Conservation (phyloP, 805 yeast species). For the Kazachstania kunashirensis region DNA sequence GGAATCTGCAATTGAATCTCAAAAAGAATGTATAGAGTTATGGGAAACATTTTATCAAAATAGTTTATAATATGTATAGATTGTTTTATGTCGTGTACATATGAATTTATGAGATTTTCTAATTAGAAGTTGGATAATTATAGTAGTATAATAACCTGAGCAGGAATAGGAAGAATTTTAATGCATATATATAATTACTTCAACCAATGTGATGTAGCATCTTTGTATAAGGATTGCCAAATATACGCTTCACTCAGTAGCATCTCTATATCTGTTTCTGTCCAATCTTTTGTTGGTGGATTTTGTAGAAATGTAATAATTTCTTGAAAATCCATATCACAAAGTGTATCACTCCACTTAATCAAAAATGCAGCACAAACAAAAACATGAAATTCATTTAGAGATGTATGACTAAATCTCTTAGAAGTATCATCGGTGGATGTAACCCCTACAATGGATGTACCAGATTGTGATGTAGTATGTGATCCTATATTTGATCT, state of each 20-base stretch:
- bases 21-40: constrained; percentile 81
- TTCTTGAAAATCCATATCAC: constrained; percentile 88
- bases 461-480: not conserved
- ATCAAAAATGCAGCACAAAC: constrained; percentile 95
- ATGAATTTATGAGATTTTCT: no score
- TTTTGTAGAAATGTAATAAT: constrained; percentile 84
- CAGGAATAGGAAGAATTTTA: not conserved
- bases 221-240: constrained; percentile 89
- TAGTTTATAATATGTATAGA: constrained; percentile 15
- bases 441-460: constrained; percentile 6
- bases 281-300: constrained; percentile 81
- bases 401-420: constrained; percentile 22
- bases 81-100: no score
- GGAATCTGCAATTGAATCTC: constrained; percentile 85
- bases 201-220: constrained; percentile 76
- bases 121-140: no score
- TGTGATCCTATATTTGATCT: not conserved
- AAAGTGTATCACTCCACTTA: constrained; percentile 71
- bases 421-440: constrained; percentile 9
- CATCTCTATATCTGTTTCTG: constrained; percentile 81
- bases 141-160: not conserved
- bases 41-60: constrained; percentile 80
- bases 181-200: not conserved
- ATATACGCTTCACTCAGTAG: constrained; percentile 90
- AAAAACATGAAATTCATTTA: constrained; percentile 87